Conservation (phyloP, 2,329 filamentous ascomycete species). For the Pseudogymnoascus sp. region DNA sequence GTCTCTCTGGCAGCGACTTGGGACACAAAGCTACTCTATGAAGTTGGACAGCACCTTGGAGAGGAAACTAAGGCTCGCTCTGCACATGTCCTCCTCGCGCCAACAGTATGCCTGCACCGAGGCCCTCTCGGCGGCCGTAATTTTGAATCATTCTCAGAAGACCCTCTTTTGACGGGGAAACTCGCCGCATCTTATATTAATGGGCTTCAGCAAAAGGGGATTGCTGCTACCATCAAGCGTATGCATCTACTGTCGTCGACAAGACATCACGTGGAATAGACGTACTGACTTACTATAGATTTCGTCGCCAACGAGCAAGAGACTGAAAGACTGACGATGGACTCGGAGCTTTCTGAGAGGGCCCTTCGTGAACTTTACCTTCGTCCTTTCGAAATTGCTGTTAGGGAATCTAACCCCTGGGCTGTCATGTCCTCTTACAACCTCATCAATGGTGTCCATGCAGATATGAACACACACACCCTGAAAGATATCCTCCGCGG, state of each 20-base stretch:
- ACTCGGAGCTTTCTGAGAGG: constrained; percentile 56
- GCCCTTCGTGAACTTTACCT: constrained; percentile 62
- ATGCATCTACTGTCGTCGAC: constrained; percentile 17
- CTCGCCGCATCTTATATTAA: constrained; percentile 64
- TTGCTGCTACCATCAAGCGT: constrained; percentile 75
- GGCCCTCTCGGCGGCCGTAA: constrained; percentile 77
- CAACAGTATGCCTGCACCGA: constrained; percentile 74
- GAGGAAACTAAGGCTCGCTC: constrained; percentile 65
- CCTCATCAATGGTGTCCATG: constrained; percentile 53
- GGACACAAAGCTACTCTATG: constrained; percentile 60
- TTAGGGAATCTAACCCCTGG: constrained; percentile 61
- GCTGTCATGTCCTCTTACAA: constrained; percentile 64
- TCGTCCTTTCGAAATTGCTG: constrained; percentile 65
- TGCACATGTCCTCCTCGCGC: constrained; percentile 64
- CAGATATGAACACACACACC: constrained; percentile 46
- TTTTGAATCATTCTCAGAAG: constrained; percentile 81
- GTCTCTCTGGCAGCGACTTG: constrained; percentile 72
- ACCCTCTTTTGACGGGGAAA: constrained; percentile 67
- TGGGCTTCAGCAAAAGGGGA: constrained; percentile 62
- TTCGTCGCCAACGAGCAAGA: constrained; percentile 69
- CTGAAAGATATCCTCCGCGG: constrained; percentile 49
- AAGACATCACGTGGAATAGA: constrained; percentile 1
- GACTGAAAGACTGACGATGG: constrained; percentile 54
- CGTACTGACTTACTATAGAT: constrained; percentile 30
- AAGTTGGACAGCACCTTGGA: constrained; percentile 63